Percentiles rank a stretch among this genome's conserved stretches.
phyloP scores from a whole-genome alignment of 2,329 filamentous ascomycete genomes.

The Penicillium brasilianum region DNA sequence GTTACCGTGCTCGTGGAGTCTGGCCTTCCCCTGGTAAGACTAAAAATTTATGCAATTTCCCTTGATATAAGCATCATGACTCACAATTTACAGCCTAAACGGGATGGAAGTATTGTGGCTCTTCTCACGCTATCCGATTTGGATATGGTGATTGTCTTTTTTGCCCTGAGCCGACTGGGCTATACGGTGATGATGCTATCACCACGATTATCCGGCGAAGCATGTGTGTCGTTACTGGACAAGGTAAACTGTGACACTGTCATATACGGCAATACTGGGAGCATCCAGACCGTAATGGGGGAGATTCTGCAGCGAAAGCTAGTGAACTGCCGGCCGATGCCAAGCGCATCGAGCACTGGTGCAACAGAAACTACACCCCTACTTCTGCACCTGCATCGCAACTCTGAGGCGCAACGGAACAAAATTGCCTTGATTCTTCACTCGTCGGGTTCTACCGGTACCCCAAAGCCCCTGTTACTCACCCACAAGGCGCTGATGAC shows the following conservation, averaged over 20 bases:
- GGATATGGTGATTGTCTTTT: conserved; percentile 50
- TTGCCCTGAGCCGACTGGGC: conserved; percentile 53
- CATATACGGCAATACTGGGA: conserved; percentile 44
- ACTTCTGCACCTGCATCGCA: conserved; percentile 26
- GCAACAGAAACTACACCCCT: conserved; percentile 21
- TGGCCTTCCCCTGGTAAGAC: conserved; percentile 35
- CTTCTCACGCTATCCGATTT: conserved; percentile 50
- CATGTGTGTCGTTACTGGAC: conserved; percentile 49
- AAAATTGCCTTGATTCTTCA: conserved; percentile 51
- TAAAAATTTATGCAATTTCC: neutral
- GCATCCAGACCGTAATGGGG: conserved; percentile 40
- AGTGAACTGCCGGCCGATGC: conserved; percentile 34
- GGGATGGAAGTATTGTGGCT: conserved; percentile 38
- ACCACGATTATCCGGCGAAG: conserved; percentile 48
- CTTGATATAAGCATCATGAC: no score
- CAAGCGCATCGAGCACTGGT: conserved; percentile 12
- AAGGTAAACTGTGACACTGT: conserved; percentile 42
- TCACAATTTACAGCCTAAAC: conserved; percentile 20
- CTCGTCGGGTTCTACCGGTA: conserved; percentile 56
- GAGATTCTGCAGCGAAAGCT: conserved; percentile 33
- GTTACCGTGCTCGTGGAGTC: conserved; percentile 38
- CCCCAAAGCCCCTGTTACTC: conserved; percentile 53
- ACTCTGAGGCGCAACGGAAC: conserved; percentile 34
- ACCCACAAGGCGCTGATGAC: conserved; percentile 49
- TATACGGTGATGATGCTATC: conserved; percentile 53